Evolutionary conservation across 129 eudicot species (phyloP), one percentile per base, ranked within the genome.

Genomic region (Lactuca sativa): DNA sequence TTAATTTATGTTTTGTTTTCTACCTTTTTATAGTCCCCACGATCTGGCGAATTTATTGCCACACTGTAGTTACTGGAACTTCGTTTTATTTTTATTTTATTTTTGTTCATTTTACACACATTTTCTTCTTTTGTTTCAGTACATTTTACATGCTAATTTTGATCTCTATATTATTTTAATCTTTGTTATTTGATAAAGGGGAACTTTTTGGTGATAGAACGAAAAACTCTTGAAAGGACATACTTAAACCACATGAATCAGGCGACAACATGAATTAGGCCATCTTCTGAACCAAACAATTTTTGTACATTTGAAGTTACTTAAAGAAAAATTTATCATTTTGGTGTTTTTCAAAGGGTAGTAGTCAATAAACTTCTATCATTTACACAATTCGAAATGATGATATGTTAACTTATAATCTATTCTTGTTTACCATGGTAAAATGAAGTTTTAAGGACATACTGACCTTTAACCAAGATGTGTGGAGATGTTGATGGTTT

Each of bases 401-500:
- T 37, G 18, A 59, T 14, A 38, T 37, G 30, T 49, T 5, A 37
- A 36, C 69, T 75, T 18, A 37, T 7, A 13, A 31, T 44, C n/a
- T 36, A 31, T 72, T 44, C 10, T 54, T 66, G 52, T 34, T 5
- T 48, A 33, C 21, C 95, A 10, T 90, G 95, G 95, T 86, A 87
- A 86, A 95, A 90, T 77, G 97, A 95, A 21, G 92, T 85, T 3
- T 80, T 87, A 15, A 95, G 97, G 63, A 90, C 97, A 14, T 87
- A 87, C 63, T 90, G 97, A 58, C 95, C 95, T 33, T 83, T 95
- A 32, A 90, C 97, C 49, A 59, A 82, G 21, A 73, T 90, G 88
- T 95, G 85, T 59, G 70, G 92, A 80, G 95, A 88, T 36, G 85
- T 62, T 15, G 97, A 95, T 48, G 97, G 95, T 48, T 90, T 56